Evolutionary conservation across 2,329 filamentous ascomycete genomes (phyloP).

Genomic region (Cryoendolithus antarcticus): DNA sequence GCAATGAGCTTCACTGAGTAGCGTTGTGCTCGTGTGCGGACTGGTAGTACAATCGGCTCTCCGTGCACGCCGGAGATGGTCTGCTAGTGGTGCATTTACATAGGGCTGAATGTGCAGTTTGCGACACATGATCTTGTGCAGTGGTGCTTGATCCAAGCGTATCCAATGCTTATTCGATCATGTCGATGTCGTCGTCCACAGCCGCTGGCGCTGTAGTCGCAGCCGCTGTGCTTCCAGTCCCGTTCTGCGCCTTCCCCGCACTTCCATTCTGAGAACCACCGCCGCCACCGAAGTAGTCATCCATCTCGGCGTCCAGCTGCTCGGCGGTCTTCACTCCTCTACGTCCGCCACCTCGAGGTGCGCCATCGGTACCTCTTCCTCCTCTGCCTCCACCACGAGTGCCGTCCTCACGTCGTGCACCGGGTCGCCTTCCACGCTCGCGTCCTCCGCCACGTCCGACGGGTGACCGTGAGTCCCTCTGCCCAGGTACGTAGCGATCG

Average conservation of each 20-base stretch:
- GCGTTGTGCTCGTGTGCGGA: no score
- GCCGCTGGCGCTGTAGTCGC: constrained; percentile 7
- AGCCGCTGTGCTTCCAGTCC: constrained; percentile 14
- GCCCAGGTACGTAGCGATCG: constrained; percentile 66
- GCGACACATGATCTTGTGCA: no score
- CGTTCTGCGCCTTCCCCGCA: constrained; percentile 28
- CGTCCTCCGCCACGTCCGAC: constrained; percentile 30
- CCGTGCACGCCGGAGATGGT: no score
- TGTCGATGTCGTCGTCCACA: constrained; percentile 21
- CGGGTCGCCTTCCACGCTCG: constrained; percentile 35
- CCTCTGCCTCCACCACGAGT: constrained; percentile 32
- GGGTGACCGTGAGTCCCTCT: constrained; percentile 40
- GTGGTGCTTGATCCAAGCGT: no score
- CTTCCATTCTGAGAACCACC: constrained; percentile 15
- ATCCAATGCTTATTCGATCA: constrained; percentile 17
- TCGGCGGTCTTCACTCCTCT: constrained; percentile 70
- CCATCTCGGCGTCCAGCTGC: constrained; percentile 90
- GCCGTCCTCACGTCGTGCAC: constrained; percentile 31
- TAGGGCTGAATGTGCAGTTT: no score
- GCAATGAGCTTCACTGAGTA: no score
- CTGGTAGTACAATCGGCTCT: no score
- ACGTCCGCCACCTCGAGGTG: constrained; percentile 27
- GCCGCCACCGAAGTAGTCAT: constrained; percentile 63
- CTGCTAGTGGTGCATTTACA: no score
- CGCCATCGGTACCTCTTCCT: constrained; percentile 33